Evolutionary conservation across 208 protist genomes (phyloP).

Genomic region (Trichomonas gallinae): DNA sequence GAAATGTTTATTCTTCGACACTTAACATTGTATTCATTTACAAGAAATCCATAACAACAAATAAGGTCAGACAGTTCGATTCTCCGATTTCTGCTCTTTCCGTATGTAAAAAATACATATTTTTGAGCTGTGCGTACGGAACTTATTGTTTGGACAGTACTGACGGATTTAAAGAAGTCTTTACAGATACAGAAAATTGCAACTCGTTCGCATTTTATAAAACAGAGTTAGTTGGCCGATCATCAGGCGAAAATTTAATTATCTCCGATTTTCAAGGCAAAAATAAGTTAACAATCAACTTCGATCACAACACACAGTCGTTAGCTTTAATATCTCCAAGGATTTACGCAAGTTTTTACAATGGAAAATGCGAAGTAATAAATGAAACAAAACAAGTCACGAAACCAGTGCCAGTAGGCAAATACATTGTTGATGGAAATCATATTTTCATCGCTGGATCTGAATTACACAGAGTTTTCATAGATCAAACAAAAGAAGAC

Average conservation of each 20-base stretch:
- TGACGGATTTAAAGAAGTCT: background rate
- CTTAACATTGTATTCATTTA: background rate
- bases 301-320: background rate
- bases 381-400: background rate
- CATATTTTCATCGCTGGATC: background rate
- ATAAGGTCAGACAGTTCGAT: background rate
- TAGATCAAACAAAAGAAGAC: background rate
- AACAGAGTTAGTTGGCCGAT: background rate
- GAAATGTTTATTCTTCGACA: background rate
- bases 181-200: background rate
- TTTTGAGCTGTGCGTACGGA: background rate
- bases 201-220: background rate
- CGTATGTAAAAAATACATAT: background rate
- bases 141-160: background rate
- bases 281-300: background rate
- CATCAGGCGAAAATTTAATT: background rate
- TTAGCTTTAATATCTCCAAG: background rate
- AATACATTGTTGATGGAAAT: background rate
- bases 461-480: background rate
- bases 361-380: background rate
- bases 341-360: background rate
- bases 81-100: background rate
- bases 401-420: background rate
- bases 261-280: background rate
- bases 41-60: background rate